Evolutionary conservation across 2,329 filamentous ascomycete species (phyloP).

Genomic region (Penicillium brasilianum): DNA sequence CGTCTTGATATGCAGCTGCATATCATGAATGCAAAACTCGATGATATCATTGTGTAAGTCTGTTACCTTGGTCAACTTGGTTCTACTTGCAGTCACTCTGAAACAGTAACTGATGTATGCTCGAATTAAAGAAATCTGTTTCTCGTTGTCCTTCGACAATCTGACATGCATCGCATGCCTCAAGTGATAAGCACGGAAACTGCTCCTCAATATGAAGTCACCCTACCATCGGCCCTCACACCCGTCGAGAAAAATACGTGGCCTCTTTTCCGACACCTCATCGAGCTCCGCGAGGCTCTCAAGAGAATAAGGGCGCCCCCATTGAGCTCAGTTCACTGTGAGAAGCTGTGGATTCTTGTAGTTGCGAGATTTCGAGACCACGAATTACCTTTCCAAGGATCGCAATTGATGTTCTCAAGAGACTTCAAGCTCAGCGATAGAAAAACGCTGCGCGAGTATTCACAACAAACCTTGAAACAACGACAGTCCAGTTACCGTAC

Average conservation of each 20-base stretch:
- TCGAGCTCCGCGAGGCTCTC: constrained; percentile 1
- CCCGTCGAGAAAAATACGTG: not conserved
- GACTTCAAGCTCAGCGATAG: not conserved
- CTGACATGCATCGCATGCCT: constrained; percentile 1
- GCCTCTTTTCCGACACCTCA: not conserved
- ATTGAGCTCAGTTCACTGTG: not conserved
- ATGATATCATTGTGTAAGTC: constrained; percentile 5
- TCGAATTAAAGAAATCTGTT: constrained; percentile 1
- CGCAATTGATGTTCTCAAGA: constrained; percentile 1
- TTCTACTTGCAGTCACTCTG: not conserved
- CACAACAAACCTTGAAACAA: constrained; percentile 2
- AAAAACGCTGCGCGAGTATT: not conserved
- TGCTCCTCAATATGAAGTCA: constrained; percentile 1
- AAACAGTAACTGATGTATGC: not conserved
- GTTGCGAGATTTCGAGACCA: constrained; percentile 2
- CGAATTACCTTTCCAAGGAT: not conserved
- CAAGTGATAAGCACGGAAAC: not conserved
- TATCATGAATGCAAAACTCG: constrained; percentile 9
- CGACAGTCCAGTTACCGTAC: constrained; percentile 4
- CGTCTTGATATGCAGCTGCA: constrained; percentile 9
- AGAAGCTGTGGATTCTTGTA: not conserved
- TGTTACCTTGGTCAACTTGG: not conserved
- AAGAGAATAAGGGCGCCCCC: not conserved
- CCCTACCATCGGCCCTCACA: not conserved
- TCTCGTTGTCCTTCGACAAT: not conserved